Conservation (phyloP, 2,329 filamentous ascomycete genomes). For the Fusarium sp. region DNA sequence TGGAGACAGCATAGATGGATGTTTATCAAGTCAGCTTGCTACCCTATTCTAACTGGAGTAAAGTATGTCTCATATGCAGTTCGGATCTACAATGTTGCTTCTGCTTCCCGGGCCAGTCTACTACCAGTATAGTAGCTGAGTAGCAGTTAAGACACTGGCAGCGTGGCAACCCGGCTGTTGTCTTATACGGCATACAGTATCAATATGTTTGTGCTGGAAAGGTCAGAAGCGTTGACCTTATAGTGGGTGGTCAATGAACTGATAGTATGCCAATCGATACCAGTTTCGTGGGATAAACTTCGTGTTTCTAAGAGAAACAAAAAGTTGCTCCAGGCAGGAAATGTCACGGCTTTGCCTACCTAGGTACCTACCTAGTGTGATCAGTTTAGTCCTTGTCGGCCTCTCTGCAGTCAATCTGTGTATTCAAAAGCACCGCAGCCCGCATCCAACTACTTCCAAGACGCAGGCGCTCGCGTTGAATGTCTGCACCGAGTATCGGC, state of each 20-base stretch:
- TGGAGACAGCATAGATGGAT: background rate
- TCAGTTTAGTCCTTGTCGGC: background rate
- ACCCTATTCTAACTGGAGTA: background rate
- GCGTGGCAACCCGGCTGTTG: background rate
- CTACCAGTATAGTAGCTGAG: background rate
- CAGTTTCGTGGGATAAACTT: background rate
- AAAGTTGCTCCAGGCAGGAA: background rate
- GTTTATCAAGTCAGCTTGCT: background rate
- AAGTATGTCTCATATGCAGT: slow-evolving; percentile 2
- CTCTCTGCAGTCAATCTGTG: background rate
- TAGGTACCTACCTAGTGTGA: background rate
- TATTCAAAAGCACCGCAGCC: background rate
- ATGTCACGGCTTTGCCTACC: background rate
- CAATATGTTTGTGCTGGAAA: background rate
- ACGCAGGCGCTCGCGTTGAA: background rate
- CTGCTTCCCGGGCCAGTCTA: slow-evolving; percentile 9
- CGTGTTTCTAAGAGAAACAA: background rate
- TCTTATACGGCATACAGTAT: background rate
- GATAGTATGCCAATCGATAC: background rate
- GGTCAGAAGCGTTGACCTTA: background rate
- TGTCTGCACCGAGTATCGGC: background rate
- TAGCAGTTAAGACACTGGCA: background rate
- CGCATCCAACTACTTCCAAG: slow-evolving; percentile 4
- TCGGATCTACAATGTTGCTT: slow-evolving; percentile 1
- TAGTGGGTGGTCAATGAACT: background rate